These are phyloP conservation scores for Pythium periplocum DNA, from an alignment of 352 stramenopile genomes.

Conservation along the genomic window DNA sequence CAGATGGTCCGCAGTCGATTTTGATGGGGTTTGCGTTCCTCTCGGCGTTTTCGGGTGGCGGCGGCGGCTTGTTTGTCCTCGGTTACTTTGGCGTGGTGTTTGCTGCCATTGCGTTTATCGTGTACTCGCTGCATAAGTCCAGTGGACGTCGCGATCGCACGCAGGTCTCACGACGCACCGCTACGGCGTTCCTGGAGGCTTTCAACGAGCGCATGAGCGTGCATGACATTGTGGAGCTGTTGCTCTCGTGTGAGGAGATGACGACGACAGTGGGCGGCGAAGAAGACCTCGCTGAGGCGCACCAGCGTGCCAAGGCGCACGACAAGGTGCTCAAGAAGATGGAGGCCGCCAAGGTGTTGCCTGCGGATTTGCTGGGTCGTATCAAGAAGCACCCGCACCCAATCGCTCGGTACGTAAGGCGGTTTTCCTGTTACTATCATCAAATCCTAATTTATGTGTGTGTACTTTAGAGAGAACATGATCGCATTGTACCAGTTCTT, in stretches of 20 bases:
- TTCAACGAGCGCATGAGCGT: slow-evolving; percentile 74
- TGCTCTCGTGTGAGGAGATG: slow-evolving; percentile 78
- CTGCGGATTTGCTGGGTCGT: slow-evolving; percentile 44
- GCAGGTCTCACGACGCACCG: slow-evolving; percentile 47
- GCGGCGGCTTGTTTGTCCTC: slow-evolving; percentile 49
- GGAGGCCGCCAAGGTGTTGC: slow-evolving; percentile 59
- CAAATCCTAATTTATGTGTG: not conserved
- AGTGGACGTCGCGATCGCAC: slow-evolving; percentile 53
- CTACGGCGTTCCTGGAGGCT: slow-evolving; percentile 34
- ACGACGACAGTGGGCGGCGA: slow-evolving; percentile 29
- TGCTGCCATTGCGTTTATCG: slow-evolving; percentile 46
- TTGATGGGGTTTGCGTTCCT: slow-evolving; percentile 68
- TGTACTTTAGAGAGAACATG: slow-evolving; percentile 57
- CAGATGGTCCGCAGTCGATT: slow-evolving; percentile 71
- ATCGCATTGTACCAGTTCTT: slow-evolving; percentile 79
- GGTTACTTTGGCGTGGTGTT: slow-evolving; percentile 69
- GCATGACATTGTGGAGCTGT: slow-evolving; percentile 73
- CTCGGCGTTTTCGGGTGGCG: slow-evolving; percentile 40
- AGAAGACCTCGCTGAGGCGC: slow-evolving; percentile 32
- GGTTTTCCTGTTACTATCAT: not conserved
- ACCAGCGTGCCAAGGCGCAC: slow-evolving; percentile 55
- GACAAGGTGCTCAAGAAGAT: slow-evolving; percentile 84
- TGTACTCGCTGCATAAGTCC: slow-evolving; percentile 58
- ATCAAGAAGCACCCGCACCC: slow-evolving; percentile 78
- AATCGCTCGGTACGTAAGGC: slow-evolving; percentile 29